Base-by-base conservation (phyloP, 1,139 yeast species). In the Blastobotrys petasosporus region DNA sequence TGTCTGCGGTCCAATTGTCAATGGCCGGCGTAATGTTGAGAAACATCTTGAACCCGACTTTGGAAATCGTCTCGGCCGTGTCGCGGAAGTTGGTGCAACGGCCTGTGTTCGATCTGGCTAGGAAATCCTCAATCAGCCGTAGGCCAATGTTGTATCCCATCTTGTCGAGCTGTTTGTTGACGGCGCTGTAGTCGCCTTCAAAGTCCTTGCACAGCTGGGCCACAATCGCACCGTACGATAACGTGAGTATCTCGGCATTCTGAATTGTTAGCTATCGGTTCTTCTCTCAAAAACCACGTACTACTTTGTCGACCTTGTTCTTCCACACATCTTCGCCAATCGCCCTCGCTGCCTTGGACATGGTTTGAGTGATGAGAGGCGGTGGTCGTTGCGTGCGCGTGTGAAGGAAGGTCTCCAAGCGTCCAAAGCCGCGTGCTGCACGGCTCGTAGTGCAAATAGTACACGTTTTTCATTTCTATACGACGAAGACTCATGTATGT, bases 141-240 rank as follows among this genome's bases (percentile, higher is more conserved):
- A 87, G 70, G 1, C 99, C 99, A 42, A 94, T 94, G 63, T 86
- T 88, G 64, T 87, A 86, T 1, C 99, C 99, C 97, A 94, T 92
- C 54, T 79, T 77, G 58, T 82, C 95, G 42, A 94, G 71, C 62
- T 90, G 94, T 46, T 73, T 73, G 64, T 94, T 92, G 45, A 94
- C 96, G 57, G 80, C 81, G 10, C 63, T 64, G 63, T 86, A 90
- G 64, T 90, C 85, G 54, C 80, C 76, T 48, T 80, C 76, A 63
- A 77, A 82, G 61, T 92, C 98, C 50, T 82, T 79, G 61, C 96
- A 88, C 45, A 92, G 70, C 62, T 92, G 97, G n/a, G 95, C 79
- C 42, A 92, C 98, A 39, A 94, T 77, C 2, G 96, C 82, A 10
- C 99, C 99, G 61, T 92, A 92, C 0, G 97, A 90, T 49, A 92